Percentiles rank a stretch among this genome's conserved stretches.
These are phyloP conservation scores for Phytophthora lateralis DNA, from an alignment of 352 stramenopile species.

Conservation along the genomic window DNA sequence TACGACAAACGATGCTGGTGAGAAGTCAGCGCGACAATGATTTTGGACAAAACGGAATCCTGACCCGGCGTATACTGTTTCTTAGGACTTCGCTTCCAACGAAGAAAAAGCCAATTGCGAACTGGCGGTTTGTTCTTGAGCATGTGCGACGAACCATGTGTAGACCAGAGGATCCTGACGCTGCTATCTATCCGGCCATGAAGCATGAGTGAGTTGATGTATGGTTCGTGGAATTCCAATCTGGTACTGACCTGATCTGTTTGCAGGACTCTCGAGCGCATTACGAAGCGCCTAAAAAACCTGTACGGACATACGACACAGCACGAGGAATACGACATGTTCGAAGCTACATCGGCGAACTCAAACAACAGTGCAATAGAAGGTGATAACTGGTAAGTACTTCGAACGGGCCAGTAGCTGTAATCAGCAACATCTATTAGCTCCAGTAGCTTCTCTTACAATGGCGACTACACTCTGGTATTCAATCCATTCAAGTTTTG, in stretches of 20 bases:
- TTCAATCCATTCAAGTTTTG: slow-evolving; percentile 4
- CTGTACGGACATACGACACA: slow-evolving; percentile 59
- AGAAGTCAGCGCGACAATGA: background rate
- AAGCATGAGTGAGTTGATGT: slow-evolving; percentile 39
- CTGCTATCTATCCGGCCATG: slow-evolving; percentile 37
- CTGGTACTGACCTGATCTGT: slow-evolving; percentile 8
- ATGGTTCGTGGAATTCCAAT: background rate
- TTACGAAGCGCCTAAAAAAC: slow-evolving; percentile 62
- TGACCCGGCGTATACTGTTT: slow-evolving; percentile 7
- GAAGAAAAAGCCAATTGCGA: slow-evolving; percentile 65
- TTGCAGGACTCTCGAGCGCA: slow-evolving; percentile 59
- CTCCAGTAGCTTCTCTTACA: slow-evolving; percentile 7
- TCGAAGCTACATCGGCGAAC: slow-evolving; percentile 12
- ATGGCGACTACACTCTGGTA: slow-evolving; percentile 19
- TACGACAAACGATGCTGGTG: slow-evolving; percentile 60
- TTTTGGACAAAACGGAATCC: background rate
- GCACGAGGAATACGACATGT: slow-evolving; percentile 52
- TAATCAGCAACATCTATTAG: slow-evolving; percentile 26
- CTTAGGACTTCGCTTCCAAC: slow-evolving; percentile 58
- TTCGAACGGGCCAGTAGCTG: slow-evolving; percentile 6
- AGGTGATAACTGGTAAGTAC: slow-evolving; percentile 2
- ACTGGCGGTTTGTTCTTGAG: slow-evolving; percentile 75
- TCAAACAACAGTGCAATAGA: slow-evolving; percentile 4
- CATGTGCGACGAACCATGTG: slow-evolving; percentile 39
- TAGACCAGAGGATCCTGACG: slow-evolving; percentile 4